Base-by-base conservation (phyloP, 805 yeast species). In the Starmerella apis region DNA sequence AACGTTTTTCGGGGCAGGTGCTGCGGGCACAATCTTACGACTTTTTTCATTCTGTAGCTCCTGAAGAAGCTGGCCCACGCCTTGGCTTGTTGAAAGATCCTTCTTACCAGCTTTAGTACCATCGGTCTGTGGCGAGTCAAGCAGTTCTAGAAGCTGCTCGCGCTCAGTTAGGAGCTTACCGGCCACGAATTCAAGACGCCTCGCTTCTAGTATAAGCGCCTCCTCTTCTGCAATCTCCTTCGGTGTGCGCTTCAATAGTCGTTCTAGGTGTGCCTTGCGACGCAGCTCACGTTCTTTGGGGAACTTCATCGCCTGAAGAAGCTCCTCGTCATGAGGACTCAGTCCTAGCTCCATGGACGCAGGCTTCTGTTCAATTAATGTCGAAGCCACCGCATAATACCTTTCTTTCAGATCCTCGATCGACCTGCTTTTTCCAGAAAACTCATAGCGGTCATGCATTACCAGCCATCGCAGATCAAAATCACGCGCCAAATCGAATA, bases 141-240 rank as follows among this genome's bases (percentile, higher is more conserved):
- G 46, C 16, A 30, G 16, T 23, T 22, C 37, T 9, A 43, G 28
- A 14, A 43, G 28, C 25, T 43, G 46, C 46, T 31, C 28, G 28
- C 46, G 46, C 46, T 43, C 46, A 19, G 36, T 37, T 20, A 43
- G 9, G 13, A 43, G 30, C 28, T n/a, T 19, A n/a, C 14, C 37
- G 7, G 46, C 46, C 46, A 30, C 20, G 9, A 95, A 81, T 61
- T 92, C 97, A 50, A 92, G 71, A 56, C 90, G 80, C 44, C 94
- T 77, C 2, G 96, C 94, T 63, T 92, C 98, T 27, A 90, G 80
- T 10, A 92, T 85, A 45, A 92, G 71, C 0, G 95, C 86, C 64
- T 92, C 97, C 63, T 92, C 99, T 68, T 92, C 98, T 0, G 97
- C 97, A 41, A 92, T 85, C 63, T 92, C 98, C 0, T 96, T 94